Evolutionary conservation across 148 eudicot species (phyloP), one percentile per base, ranked within the genome.

Genomic region (Chenopodium quinoa): DNA sequence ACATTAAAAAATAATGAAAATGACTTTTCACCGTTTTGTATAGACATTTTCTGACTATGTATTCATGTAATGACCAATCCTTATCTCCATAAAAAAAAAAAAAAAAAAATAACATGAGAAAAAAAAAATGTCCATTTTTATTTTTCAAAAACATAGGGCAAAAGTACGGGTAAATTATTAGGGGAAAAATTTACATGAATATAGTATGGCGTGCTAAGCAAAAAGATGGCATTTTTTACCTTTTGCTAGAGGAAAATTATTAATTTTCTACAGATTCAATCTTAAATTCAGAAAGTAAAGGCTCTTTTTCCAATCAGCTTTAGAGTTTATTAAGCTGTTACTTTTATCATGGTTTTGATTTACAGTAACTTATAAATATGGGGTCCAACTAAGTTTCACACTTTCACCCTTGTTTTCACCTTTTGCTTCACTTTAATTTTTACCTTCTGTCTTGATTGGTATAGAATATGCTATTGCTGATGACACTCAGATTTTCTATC

Each of bases 331-430:
- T 56, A 12, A 12, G 32, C 34, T 72, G 32, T 77, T 71, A 25
- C 84, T 78, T 77, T 82, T 76, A 47, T 82, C 52, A 82, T 82
- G 81, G 84, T 71, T 82, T 73, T 27, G 23, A 37, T 75, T 62
- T 62, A 62, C 66, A 5, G 25, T 62, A 20, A 58, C 76, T 56
- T 64, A 70, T 82, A 52, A 71, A 79, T 40, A 47, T 78, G 85
- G 76, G 74, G 54, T 83, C 81, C 81, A 76, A 37, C 78, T 81
- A 76, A 34, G 56, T 56, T 9, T 75, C 12, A 32, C 9, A 17
- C 2, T 56, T 9, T 75, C 12, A 32, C 9, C 25, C 2, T 1
- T 58, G 32, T 54, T 23, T 50, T 37, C 58, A 25, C 10, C 5
- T 10, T 64, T 54, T 79, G 32, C 34, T 40, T 40, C 44, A 40